These are phyloP conservation scores for Schizothecium vesticola DNA, from an alignment of 495 filamentous ascomycete species.

Conservation along the genomic window DNA sequence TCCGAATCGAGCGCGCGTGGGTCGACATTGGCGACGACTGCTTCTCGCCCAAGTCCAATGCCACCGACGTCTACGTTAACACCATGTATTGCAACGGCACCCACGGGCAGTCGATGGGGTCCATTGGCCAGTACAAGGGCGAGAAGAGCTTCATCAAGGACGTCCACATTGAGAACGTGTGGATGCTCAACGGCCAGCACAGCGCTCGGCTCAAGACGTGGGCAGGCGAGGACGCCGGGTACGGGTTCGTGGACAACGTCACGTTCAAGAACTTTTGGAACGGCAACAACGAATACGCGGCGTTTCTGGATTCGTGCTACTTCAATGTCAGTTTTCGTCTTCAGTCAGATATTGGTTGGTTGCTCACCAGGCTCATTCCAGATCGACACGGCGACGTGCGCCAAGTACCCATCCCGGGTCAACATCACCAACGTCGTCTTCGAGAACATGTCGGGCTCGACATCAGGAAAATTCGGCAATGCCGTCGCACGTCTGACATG, in stretches of 20 bases:
- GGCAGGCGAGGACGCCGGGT: conserved; percentile 48
- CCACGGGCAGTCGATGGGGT: conserved; percentile 54
- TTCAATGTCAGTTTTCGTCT: conserved; percentile 43
- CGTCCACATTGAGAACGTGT: conserved; percentile 52
- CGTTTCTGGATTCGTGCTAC: conserved; percentile 55
- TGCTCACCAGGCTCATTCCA: background rate
- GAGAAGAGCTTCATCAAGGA: conserved; percentile 49
- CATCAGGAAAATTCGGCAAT: conserved; percentile 44
- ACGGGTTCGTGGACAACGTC: conserved; percentile 54
- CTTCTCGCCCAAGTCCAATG: conserved; percentile 56
- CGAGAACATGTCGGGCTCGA: conserved; percentile 51
- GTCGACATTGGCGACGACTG: conserved; percentile 56
- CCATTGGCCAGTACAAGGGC: conserved; percentile 52
- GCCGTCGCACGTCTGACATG: conserved; percentile 49
- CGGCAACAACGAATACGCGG: conserved; percentile 49
- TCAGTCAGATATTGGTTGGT: background rate
- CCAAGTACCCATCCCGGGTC: conserved; percentile 46
- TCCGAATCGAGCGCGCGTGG: conserved; percentile 31
- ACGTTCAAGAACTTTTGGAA: conserved; percentile 54
- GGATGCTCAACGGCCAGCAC: conserved; percentile 51
- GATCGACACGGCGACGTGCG: conserved; percentile 38
- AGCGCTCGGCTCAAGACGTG: conserved; percentile 54
- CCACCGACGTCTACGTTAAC: conserved; percentile 50
- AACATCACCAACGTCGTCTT: conserved; percentile 53
- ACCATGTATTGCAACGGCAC: conserved; percentile 57